Conservation (phyloP, 768 basidiomycete genomes). For the Suillus subalutaceus region DNA sequence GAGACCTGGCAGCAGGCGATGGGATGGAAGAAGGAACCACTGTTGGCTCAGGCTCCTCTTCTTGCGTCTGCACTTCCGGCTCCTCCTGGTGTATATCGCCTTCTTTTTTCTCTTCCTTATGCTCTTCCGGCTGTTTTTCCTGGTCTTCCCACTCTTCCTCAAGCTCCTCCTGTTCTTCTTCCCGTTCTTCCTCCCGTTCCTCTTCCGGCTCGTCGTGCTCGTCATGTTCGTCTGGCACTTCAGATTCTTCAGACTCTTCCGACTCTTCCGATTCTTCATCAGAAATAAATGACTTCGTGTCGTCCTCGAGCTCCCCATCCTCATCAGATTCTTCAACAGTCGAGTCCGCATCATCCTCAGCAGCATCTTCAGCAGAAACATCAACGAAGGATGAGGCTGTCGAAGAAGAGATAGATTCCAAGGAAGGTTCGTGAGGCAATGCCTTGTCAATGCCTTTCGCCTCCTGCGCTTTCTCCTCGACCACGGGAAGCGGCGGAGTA, state of each 20-base stretch:
- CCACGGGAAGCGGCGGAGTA: constrained; percentile 4
- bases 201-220: not conserved
- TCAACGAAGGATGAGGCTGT: constrained; percentile 53
- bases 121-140: constrained; percentile 19
- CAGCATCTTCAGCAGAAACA: constrained; percentile 33
- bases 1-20: constrained; percentile 48
- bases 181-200: not conserved
- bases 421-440: constrained; percentile 19
- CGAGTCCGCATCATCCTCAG: constrained; percentile 32
- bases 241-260: not conserved
- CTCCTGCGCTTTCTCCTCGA: constrained; percentile 3
- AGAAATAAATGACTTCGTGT: constrained; percentile 30
- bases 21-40: constrained; percentile 32
- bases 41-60: constrained; percentile 26
- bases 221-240: not conserved
- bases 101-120: constrained; percentile 22
- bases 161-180: not conserved
- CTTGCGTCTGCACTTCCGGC: constrained; percentile 16
- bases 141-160: constrained; percentile 24
- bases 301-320: constrained; percentile 38
- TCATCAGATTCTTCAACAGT: constrained; percentile 28
- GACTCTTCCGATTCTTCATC: constrained; percentile 32
- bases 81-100: constrained; percentile 14
- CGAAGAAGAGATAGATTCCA: constrained; percentile 43
- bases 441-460: constrained; percentile 15